These are phyloP conservation scores for Neopestalotiopsis sp. DNA, from an alignment of 2,329 filamentous ascomycete genomes.

Conservation along the genomic window DNA sequence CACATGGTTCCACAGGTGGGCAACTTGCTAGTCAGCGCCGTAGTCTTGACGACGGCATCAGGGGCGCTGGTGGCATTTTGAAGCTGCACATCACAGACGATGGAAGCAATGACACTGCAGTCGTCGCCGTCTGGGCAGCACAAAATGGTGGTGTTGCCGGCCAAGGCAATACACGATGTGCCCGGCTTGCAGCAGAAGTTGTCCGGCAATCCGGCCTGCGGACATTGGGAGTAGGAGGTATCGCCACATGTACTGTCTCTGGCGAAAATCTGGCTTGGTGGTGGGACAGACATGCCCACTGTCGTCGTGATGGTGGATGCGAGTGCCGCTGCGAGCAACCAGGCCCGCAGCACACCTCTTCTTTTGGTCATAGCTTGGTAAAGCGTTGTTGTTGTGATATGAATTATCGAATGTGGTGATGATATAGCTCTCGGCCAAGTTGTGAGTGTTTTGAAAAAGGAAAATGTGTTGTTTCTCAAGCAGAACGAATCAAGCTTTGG, in stretches of 20 bases:
- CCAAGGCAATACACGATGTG: conserved; percentile 64
- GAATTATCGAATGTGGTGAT: conserved; percentile 10
- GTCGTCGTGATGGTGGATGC: conserved; percentile 38
- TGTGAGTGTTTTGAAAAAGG: not conserved
- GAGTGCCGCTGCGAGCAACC: conserved; percentile 43
- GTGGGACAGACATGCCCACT: conserved; percentile 44
- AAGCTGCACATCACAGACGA: conserved; percentile 66
- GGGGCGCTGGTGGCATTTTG: conserved; percentile 66
- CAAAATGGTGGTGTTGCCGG: conserved; percentile 68
- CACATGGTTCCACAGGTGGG: conserved; percentile 66
- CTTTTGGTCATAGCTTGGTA: conserved; percentile 34
- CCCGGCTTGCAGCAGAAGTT: conserved; percentile 70
- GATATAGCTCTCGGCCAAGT: not conserved
- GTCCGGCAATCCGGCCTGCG: conserved; percentile 57
- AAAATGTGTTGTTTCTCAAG: not conserved
- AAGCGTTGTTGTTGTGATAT: not conserved
- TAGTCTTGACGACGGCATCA: conserved; percentile 69
- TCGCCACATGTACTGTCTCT: conserved; percentile 57
- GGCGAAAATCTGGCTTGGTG: conserved; percentile 44
- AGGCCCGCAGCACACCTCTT: conserved; percentile 39
- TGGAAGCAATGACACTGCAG: conserved; percentile 67
- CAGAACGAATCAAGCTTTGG: conserved; percentile 9
- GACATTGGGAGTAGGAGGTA: conserved; percentile 55
- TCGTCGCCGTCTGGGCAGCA: conserved; percentile 68
- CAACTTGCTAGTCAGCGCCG: conserved; percentile 62